Conservation (phyloP, 192 early-diverging fungal species). For the Gonapodya prolifera region DNA sequence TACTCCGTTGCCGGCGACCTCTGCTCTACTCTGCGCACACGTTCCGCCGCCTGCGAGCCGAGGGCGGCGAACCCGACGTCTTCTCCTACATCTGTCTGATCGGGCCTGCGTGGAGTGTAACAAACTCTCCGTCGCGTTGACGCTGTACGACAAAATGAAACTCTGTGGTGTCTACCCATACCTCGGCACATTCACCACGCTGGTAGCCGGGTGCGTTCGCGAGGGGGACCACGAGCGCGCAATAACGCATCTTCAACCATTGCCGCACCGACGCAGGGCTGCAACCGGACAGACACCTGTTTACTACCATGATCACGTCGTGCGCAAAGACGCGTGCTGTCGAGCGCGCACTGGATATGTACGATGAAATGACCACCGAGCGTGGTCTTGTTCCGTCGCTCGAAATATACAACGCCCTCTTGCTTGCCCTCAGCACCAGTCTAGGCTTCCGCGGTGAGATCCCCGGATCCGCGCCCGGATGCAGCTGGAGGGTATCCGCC, state of each 20-base stretch:
- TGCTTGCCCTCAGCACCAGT: constrained; percentile 41
- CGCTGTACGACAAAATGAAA: constrained; percentile 69
- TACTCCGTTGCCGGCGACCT: neutral
- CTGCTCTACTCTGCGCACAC: neutral
- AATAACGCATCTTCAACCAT: constrained; percentile 81
- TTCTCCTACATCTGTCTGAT: constrained; percentile 60
- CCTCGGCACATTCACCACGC: constrained; percentile 56
- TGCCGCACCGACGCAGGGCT: constrained; percentile 58
- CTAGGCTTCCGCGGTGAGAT: constrained; percentile 45
- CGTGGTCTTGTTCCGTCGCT: constrained; percentile 56
- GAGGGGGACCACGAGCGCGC: constrained; percentile 59
- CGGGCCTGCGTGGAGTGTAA: constrained; percentile 53
- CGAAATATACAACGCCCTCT: constrained; percentile 76
- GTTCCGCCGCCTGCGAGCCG: neutral
- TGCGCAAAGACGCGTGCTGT: constrained; percentile 71
- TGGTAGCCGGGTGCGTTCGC: constrained; percentile 74
- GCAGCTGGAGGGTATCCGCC: constrained; percentile 64
- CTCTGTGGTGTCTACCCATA: constrained; percentile 22
- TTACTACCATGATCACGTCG: constrained; percentile 82
- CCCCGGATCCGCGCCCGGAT: constrained; percentile 72
- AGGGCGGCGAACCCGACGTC: constrained; percentile 27
- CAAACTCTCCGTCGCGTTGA: constrained; percentile 57
- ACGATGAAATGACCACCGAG: constrained; percentile 69
- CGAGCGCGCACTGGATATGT: constrained; percentile 85
- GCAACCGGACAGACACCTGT: constrained; percentile 64